Conservation (phyloP, 1,139 yeast species). For the Pichia sp. region DNA sequence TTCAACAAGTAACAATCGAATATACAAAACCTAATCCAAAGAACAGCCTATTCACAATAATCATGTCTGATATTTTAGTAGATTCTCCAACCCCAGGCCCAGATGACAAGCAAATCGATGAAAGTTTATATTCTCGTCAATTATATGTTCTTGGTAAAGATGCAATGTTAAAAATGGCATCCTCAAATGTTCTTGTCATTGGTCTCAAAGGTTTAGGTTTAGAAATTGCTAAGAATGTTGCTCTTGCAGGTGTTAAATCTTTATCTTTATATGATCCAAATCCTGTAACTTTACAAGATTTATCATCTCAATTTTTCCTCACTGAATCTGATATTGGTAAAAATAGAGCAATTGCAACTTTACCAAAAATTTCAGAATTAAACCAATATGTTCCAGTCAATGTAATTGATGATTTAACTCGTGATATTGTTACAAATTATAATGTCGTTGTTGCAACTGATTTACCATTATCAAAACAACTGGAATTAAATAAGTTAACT, state of each 20-base stretch:
- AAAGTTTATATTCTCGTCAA: constrained; percentile 91
- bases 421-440: constrained; percentile 48
- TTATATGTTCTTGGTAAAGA: constrained; percentile 90
- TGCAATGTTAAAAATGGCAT: constrained; percentile 96
- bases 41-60: not conserved
- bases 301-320: constrained; percentile 86
- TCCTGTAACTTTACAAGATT: constrained; percentile 59
- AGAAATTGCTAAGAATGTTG: constrained; percentile 94
- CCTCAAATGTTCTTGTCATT: constrained; percentile 78
- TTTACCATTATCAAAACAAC: constrained; percentile 65
- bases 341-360: constrained; percentile 68
- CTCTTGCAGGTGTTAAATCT: constrained; percentile 94
- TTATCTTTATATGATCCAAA: constrained; percentile 81
- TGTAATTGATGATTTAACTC: constrained; percentile 50
- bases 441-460: constrained; percentile 84
- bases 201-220: constrained; percentile 90
- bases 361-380: constrained; percentile 65
- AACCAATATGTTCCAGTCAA: constrained; percentile 85
- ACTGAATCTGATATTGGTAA: constrained; percentile 62
- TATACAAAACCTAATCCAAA: no score
- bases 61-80: constrained; percentile 41
- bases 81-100: constrained; percentile 42
- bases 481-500: constrained; percentile 67
- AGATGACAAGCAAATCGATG: constrained; percentile 55
- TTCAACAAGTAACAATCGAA: no score